Conservation (phyloP, 805 yeast species). For the Wickerhamomyces canadensis region DNA sequence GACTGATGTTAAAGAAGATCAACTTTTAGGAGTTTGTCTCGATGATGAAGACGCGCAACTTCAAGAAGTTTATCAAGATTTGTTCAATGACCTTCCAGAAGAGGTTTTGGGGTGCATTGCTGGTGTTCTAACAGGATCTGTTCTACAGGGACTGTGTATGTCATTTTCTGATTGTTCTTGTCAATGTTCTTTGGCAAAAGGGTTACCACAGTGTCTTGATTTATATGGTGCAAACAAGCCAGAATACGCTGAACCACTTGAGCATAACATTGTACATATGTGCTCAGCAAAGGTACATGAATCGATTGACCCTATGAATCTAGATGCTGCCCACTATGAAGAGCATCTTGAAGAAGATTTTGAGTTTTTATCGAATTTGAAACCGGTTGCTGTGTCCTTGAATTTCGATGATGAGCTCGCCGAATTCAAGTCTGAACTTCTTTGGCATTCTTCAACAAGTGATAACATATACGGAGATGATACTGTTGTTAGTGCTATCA, state of each 20-base stretch:
- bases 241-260: conserved; percentile 1
- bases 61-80: conserved; percentile 4
- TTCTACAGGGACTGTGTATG: conserved; percentile 6
- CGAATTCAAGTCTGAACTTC: conserved; percentile 12
- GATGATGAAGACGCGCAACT: conserved; percentile 6
- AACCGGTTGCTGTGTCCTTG: conserved; percentile 11
- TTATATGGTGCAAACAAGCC: conserved; percentile 3
- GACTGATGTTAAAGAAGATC: background rate
- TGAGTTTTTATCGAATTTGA: conserved; percentile 7
- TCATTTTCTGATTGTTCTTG: conserved; percentile 9
- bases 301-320: too few species aligned
- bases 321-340: conserved; percentile 1
- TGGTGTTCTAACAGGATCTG: too few species aligned
- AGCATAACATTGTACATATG: conserved; percentile 1
- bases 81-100: conserved; percentile 9
- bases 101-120: too few species aligned
- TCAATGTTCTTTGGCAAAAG: conserved; percentile 7
- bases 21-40: conserved; percentile 1
- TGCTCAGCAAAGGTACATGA: background rate
- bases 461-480: background rate
- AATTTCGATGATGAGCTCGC: conserved; percentile 9
- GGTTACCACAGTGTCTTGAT: conserved; percentile 6
- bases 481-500: conserved; percentile 7
- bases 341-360: conserved; percentile 10
- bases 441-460: conserved; percentile 9